phyloP scores from a whole-genome alignment of 2,329 filamentous ascomycete species.

The Xylaria sp. region DNA sequence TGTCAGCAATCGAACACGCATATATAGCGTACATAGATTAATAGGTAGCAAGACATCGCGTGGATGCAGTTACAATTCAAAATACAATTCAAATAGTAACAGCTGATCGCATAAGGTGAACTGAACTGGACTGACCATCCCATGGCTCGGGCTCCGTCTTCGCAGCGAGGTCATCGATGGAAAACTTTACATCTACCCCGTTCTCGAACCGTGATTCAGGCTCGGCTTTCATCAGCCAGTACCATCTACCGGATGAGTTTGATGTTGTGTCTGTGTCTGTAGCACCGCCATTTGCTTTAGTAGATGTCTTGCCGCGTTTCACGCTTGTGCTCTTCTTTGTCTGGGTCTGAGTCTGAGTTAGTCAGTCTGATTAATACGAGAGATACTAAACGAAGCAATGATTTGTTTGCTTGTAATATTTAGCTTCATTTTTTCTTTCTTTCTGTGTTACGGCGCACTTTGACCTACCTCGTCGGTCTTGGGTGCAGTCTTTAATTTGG shows the following conservation, averaged over 20 bases:
- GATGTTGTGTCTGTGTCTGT: neutral
- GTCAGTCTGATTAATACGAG: slow-evolving; percentile 9
- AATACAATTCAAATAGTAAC: neutral
- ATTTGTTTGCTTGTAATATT: no score
- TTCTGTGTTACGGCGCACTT: slow-evolving; percentile 21
- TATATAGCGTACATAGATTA: slow-evolving; percentile 34
- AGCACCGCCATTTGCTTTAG: slow-evolving; percentile 22
- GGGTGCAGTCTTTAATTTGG: neutral
- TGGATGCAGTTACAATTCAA: neutral
- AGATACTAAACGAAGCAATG: neutral
- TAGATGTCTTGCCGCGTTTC: slow-evolving; percentile 28
- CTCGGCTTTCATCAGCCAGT: slow-evolving; percentile 89
- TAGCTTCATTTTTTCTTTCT: neutral
- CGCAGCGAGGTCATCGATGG: slow-evolving; percentile 86
- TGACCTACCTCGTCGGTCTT: slow-evolving; percentile 25
- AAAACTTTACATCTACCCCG: slow-evolving; percentile 89
- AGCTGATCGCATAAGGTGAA: neutral
- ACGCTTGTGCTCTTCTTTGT: slow-evolving; percentile 10
- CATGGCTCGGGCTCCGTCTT: slow-evolving; percentile 85
- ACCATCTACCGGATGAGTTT: slow-evolving; percentile 53
- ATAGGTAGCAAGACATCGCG: slow-evolving; percentile 41
- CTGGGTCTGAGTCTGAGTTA: slow-evolving; percentile 5
- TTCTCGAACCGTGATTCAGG: slow-evolving; percentile 88
- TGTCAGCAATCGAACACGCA: slow-evolving; percentile 35
- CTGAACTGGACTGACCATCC: slow-evolving; percentile 73